phyloP scores from a whole-genome alignment of 2,329 filamentous ascomycete genomes.

The Arachnomyces sp. region DNA sequence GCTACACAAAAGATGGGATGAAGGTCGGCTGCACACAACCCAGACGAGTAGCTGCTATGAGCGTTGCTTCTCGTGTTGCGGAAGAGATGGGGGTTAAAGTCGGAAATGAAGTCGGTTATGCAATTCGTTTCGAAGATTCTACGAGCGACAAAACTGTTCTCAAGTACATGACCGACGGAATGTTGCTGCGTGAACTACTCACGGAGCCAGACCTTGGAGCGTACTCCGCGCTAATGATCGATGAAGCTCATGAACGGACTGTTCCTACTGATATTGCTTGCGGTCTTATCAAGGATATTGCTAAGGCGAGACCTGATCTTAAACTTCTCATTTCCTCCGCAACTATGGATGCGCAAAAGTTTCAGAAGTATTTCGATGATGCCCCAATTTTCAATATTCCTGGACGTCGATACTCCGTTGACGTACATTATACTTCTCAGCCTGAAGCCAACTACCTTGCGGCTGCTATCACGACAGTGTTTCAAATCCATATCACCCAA shows the following conservation, averaged over 20 bases:
- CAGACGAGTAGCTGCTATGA: conserved; percentile 93
- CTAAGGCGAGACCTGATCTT: conserved; percentile 72
- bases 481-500: conserved; percentile 88
- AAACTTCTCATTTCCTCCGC: conserved; percentile 90
- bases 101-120: conserved; percentile 88
- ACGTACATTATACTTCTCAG: conserved; percentile 81
- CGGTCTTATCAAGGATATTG: conserved; percentile 81
- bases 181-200: conserved; percentile 83
- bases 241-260: conserved; percentile 93
- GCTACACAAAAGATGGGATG: conserved; percentile 73
- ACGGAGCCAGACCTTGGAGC: conserved; percentile 75
- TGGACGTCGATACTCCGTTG: conserved; percentile 78
- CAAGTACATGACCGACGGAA: conserved; percentile 97
- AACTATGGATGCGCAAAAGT: conserved; percentile 89
- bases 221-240: conserved; percentile 89
- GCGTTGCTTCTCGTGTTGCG: conserved; percentile 88
- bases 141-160: conserved; percentile 85
- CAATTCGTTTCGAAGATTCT: conserved; percentile 88
- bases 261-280: conserved; percentile 85
- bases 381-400: conserved; percentile 93
- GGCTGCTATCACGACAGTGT: conserved; percentile 84
- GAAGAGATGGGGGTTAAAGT: conserved; percentile 88
- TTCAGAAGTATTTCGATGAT: conserved; percentile 84
- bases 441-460: conserved; percentile 92
- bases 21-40: conserved; percentile 94